Base-by-base conservation (phyloP, 768 basidiomycete genomes). In the Suillus placidus region DNA sequence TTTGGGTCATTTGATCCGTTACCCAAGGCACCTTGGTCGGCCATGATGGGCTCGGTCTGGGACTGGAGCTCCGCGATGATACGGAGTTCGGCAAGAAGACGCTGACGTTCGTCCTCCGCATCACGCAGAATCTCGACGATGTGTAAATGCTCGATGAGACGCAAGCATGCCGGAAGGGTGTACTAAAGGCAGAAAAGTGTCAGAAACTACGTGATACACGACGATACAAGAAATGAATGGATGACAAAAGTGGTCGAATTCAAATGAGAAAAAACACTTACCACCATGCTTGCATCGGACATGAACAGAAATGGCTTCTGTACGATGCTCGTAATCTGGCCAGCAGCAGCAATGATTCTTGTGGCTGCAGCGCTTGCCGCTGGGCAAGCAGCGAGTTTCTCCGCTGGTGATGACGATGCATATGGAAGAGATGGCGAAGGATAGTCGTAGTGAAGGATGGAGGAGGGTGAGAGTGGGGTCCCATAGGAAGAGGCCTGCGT, bases 81-180 rank as follows among this genome's bases (percentile, higher is more conserved):
- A 12, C 54, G 54, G 2, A 55, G 54, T 81, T 71, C 35, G 85
- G 85, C 70, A 86, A 86, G 65, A 86, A 70, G 13, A 84, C 85
- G 14, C 6, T 64, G 67, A 10, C 63, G 68, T 35, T 72, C 66
- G 0, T 84, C 80, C 2, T 88, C 90, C 16, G 87, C 86, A 63
- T 87, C 88, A 12, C 88, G 84, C 1, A 93, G 79, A 16, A 92
- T 85, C 72, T 93, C 92, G 8, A 84, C 83, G 34, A 86, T 82
- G 71, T 92, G 88, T 1, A 90, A 84, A 4, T 88, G 87, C 73
- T 93, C 91, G 18, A 93, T 74, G 38, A 93, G 81, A 23, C 91
- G 86, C 75, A 93, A 80, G 71, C 90, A 92, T 5, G 89, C 86
- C 0, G 92, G 89, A 20, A 93, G 80, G 71, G 91, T 88, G 70